Percentiles rank a stretch among this genome's conserved stretches.
Evolutionary conservation across 2,329 filamentous ascomycete species (phyloP).

Genomic region (Corniculantispora saksenae): DNA sequence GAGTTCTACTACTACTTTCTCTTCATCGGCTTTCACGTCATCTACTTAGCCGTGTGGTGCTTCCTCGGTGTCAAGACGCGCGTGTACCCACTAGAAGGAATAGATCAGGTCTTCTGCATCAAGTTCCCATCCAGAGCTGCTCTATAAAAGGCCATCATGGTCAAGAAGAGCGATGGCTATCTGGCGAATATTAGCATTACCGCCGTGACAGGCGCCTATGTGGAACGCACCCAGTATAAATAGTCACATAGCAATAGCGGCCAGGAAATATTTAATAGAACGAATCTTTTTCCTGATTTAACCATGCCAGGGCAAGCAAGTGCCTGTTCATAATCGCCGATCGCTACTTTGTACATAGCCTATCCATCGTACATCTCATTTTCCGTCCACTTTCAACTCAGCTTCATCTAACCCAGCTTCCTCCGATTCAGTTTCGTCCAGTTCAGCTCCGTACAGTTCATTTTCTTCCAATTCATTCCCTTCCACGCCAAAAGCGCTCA

Average conservation of each 20-base stretch:
- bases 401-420: too few species aligned
- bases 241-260: neutral
- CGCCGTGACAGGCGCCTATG: slow-evolving; percentile 9
- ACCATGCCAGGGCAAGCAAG: too few species aligned
- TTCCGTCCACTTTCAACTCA: too few species aligned
- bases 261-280: neutral
- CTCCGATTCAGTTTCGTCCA: too few species aligned
- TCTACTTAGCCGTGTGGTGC: slow-evolving; percentile 32
- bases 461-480: neutral
- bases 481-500: neutral
- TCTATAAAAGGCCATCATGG: slow-evolving; percentile 33
- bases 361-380: neutral
- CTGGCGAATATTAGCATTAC: slow-evolving; percentile 21
- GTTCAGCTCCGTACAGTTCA: too few species aligned
- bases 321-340: too few species aligned
- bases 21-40: slow-evolving; percentile 33
- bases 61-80: slow-evolving; percentile 34
- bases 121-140: slow-evolving; percentile 40
- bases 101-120: slow-evolving; percentile 43
- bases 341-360: too few species aligned
- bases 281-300: neutral
- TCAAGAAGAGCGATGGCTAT: slow-evolving; percentile 27
- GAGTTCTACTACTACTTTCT: slow-evolving; percentile 35
- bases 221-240: neutral
- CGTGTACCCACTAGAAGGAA: slow-evolving; percentile 43